Evolutionary conservation across 257 asterid genomes (phyloP).

Genomic region (Verbena officinalis): DNA sequence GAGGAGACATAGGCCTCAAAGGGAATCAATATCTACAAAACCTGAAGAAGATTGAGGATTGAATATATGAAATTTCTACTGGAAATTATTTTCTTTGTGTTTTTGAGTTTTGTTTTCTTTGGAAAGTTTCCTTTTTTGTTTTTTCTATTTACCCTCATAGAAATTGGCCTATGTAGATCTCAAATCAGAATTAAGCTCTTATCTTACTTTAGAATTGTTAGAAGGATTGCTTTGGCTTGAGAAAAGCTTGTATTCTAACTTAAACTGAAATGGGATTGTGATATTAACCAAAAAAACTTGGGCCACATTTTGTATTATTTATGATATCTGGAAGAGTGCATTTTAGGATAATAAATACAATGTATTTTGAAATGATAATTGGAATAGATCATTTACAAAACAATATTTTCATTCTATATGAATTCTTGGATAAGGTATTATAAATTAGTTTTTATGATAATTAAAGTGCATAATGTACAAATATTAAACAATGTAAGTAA

Average conservation of each 20-base stretch:
- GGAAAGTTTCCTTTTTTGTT: not conserved
- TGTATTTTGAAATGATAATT: too few relatives aligned
- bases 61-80: not conserved
- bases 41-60: constrained; percentile 39
- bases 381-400: too few relatives aligned
- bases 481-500: too few relatives aligned
- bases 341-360: too few relatives aligned
- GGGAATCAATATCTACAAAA: constrained; percentile 61
- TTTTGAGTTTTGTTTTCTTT: not conserved
- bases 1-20: constrained; percentile 87
- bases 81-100: not conserved
- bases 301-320: too few relatives aligned
- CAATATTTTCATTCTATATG: too few relatives aligned
- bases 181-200: not conserved
- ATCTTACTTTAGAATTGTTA: not conserved
- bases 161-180: not conserved
- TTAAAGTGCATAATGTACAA: too few relatives aligned
- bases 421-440: too few relatives aligned
- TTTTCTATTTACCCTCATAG: not conserved
- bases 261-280: too few relatives aligned
- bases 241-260: not conserved
- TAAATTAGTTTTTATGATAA: too few relatives aligned
- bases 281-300: too few relatives aligned
- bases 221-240: not conserved
- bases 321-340: too few relatives aligned